These are phyloP conservation scores for Melaleuca quinquenervia DNA, from an alignment of 345 rosid genomes.

Conservation along the genomic window DNA sequence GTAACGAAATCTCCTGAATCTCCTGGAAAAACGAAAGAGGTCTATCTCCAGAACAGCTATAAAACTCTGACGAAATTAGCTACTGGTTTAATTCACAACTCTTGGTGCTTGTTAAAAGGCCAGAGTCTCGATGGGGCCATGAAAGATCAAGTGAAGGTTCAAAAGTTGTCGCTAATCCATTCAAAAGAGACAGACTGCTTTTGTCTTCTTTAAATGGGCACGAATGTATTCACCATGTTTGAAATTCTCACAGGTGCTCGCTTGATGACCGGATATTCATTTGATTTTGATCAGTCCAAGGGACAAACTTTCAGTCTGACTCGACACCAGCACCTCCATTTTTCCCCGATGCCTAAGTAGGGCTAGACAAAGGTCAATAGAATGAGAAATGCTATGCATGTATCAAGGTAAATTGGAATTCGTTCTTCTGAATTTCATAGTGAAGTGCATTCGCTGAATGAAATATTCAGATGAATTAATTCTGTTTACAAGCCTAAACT, in stretches of 20 bases:
- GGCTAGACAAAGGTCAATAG: neutral
- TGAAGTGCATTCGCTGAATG: neutral
- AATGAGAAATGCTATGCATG: neutral
- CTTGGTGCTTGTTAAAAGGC: no score
- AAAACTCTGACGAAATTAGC: neutral
- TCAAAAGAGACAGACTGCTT: neutral
- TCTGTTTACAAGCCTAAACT: fast-evolving
- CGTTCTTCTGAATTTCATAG: neutral
- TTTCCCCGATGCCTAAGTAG: neutral
- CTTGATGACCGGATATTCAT: no score
- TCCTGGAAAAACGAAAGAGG: neutral
- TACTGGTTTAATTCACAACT: neutral
- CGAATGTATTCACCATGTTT: neutral
- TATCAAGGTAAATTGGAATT: neutral
- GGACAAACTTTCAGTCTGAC: neutral
- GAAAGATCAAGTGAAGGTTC: neutral
- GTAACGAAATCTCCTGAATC: no score
- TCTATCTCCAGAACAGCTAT: neutral
- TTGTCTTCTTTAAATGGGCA: neutral
- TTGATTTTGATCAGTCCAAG: neutral
- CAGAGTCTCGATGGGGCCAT: neutral
- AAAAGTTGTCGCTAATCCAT: neutral
- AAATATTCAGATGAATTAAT: neutral
- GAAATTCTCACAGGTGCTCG: neutral
- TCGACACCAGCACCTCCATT: neutral